Base-by-base conservation (phyloP, 1,284 basidiomycete species). In the Papiliotrema laurentii region DNA sequence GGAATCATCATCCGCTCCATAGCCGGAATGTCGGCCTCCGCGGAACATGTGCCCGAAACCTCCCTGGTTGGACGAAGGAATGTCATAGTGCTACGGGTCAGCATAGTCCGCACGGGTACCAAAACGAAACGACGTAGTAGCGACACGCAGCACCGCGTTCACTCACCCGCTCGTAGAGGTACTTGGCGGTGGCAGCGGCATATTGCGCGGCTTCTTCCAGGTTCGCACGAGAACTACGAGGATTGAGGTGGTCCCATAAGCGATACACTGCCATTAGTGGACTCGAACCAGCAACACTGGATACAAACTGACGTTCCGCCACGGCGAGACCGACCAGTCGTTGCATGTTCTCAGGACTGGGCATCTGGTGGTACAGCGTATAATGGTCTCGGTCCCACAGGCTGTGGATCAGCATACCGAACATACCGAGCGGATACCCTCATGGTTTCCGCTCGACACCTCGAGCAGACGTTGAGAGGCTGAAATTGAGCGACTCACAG, bases 171-270 rank as follows among this genome's bases (percentile, higher is more conserved):
- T 73, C 67, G 54, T 62, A 73, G 4, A 73, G 57, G 43, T 68
- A 56, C 39, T 68, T 65, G 13, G 66, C 71, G 16, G 71, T 73
- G 0, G 69, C 71, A 5, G 69, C 71, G 2, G 68, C 67, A 26
- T 64, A 66, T 48, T 71, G 62, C 6, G 65, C 60, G 0, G 69
- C 66, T 25, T 65, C 65, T 34, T 64, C 58, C 4, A 58, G 47
- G 34, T 47, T 59, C 2, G 61, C 59, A 27, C 60, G 53, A 6
- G 59, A 51, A 18, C 52, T 56, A 30, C 65, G 51, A 31, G 64
- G 64, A 16, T 58, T 47, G 24, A 68, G 60, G 3, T 48, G 33
- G 24, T 73, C 69, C 60, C 62, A 73, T 1, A 73, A 55, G 9
- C 47, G 49, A 54, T 67, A 66, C 19, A 68, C 71, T 71, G 53